These are phyloP conservation scores for Pezicula rhizophila DNA, from an alignment of 2,329 filamentous ascomycete species.

Conservation along the genomic window DNA sequence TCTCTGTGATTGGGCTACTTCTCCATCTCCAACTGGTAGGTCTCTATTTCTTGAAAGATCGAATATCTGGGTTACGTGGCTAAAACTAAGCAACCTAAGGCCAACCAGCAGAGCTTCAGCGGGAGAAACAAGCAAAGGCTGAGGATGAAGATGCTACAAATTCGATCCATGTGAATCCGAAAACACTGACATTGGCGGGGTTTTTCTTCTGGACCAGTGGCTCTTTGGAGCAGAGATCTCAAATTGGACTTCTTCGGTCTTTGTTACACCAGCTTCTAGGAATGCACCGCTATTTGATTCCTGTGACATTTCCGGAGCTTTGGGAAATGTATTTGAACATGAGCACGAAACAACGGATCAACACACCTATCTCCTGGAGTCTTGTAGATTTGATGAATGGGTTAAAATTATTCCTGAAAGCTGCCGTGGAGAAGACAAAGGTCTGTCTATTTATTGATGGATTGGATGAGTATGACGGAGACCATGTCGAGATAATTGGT, in stretches of 20 bases:
- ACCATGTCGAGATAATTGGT: conserved; percentile 8
- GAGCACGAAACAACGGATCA: background rate
- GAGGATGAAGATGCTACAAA: too few relatives aligned
- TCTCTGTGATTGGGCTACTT: conserved; percentile 23
- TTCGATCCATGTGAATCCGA: background rate
- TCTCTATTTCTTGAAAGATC: too few relatives aligned
- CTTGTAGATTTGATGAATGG: conserved; percentile 1
- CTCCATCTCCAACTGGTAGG: background rate
- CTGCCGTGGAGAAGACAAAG: background rate
- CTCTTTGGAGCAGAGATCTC: conserved; percentile 32
- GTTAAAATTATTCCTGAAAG: conserved; percentile 3
- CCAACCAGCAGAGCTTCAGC: too few relatives aligned
- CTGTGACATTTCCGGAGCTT: conserved; percentile 21
- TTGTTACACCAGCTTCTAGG: conserved; percentile 31
- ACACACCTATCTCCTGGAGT: background rate
- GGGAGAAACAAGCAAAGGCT: too few relatives aligned
- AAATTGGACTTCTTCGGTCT: conserved; percentile 31
- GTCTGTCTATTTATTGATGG: conserved; percentile 16
- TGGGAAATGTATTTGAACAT: conserved; percentile 16
- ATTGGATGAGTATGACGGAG: conserved; percentile 4
- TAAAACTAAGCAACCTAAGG: too few relatives aligned
- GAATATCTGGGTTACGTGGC: too few relatives aligned
- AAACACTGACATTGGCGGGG: conserved; percentile 28
- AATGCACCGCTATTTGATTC: conserved; percentile 18
- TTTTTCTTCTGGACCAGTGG: conserved; percentile 42